Conservation (phyloP, 2,329 filamentous ascomycete species). For the Nothomitra cinnamomea region DNA sequence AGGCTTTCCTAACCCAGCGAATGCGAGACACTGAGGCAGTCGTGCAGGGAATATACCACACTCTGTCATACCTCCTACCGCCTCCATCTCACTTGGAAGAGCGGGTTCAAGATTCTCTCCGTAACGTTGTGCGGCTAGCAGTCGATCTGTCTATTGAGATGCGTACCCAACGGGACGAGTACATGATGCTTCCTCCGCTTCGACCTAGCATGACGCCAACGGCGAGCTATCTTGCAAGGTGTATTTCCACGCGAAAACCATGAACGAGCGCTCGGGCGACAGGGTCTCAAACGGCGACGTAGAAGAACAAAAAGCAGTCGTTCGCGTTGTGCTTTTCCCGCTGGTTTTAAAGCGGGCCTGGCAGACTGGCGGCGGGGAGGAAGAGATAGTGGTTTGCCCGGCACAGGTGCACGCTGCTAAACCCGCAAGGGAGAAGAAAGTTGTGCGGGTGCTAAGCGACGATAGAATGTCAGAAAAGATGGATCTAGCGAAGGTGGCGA, state of each 20-base stretch:
- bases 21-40: constrained; percentile 87
- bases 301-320: constrained; percentile 56
- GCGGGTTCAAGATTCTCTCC: constrained; percentile 69
- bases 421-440: constrained; percentile 26
- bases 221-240: constrained; percentile 81
- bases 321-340: constrained; percentile 88
- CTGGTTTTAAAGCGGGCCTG: constrained; percentile 92
- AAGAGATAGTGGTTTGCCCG: constrained; percentile 88
- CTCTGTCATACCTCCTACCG: constrained; percentile 67
- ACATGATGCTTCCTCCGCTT: constrained; percentile 92
- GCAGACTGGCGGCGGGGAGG: constrained; percentile 70
- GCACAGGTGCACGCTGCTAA: constrained; percentile 75
- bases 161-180: constrained; percentile 91
- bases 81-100: constrained; percentile 66
- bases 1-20: constrained; percentile 63
- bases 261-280: constrained; percentile 71
- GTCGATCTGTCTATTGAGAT: constrained; percentile 90
- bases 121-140: constrained; percentile 73
- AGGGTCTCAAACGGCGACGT: constrained; percentile 55
- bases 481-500: too few species aligned
- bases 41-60: constrained; percentile 77
- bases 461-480: constrained; percentile 26
- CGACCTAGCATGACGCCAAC: constrained; percentile 86
- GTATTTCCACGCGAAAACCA: constrained; percentile 78
- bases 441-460: constrained; percentile 22